Base-by-base conservation (phyloP, 768 basidiomycete genomes). In the Tylopilus felleus region DNA sequence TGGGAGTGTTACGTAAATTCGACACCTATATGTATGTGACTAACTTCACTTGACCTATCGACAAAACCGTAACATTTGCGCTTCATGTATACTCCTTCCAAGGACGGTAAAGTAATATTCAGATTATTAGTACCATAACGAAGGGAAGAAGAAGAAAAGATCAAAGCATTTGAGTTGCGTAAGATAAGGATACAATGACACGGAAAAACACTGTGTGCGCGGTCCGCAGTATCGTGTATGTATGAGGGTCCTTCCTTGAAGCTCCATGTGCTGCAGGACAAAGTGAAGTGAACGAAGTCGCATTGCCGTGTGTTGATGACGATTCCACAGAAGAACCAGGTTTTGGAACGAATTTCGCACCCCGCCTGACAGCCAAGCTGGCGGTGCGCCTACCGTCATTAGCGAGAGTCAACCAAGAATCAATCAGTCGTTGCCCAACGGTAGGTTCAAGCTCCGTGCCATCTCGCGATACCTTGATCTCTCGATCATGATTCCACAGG, bases 391-490 rank as follows among this genome's bases (percentile, higher is more conserved):
- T 31, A 21, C 45, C 47, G 22, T 19, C 39, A 19, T 60, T 40
- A 55, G 60, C 65, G 19, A 78, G 70, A 43, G 57, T 66, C 39
- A 73, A 68, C 90, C 90, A 93, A 59, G 89, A 86, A 6, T 84
- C 82, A 52, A 94, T 50, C 36, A 94, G 68, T 57, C 70, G 75
- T 60, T 82, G 77, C 23, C 90, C 90, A 14, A 90, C 80, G 1
- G 63, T 64, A 3, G 94, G 93, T 66, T 98, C 95, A 19, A 98
- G 68, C 66, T 98, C 95, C 1, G 94, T 97, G 17, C 95, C 95
- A 66, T 95, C 92, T 45, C 90, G 76, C 13, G 90, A 93, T 8
- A 90, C 83, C 74, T 90, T 88, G 42, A 90, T 78, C 63, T 90
- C 85, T 47, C 82, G 75, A 54, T 88, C 90, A 59, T 91, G 83